A percentile compares a stretch with the other conserved stretches of the same genome.
Evolutionary conservation across 331 rosid genomes (phyloP).

Genomic region (Ulmus americana): DNA sequence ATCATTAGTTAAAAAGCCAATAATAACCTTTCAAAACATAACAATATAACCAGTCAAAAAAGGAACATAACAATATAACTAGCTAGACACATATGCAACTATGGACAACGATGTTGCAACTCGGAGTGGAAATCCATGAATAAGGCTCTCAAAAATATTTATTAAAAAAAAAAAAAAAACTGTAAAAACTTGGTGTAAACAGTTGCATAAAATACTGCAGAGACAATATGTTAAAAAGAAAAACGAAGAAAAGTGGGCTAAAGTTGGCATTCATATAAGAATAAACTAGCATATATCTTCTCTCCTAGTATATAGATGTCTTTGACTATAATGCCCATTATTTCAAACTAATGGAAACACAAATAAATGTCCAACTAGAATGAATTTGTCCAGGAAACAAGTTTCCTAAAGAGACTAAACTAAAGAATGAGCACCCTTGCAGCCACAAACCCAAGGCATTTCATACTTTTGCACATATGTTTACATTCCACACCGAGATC

Average conservation of each 20-base stretch:
- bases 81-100: not conserved
- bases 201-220: not conserved
- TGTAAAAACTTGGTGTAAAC: not conserved
- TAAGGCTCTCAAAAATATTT: not conserved
- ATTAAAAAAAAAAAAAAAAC: not conserved
- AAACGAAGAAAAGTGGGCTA: not conserved
- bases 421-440: not conserved
- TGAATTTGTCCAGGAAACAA: not conserved
- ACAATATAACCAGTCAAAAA: not conserved
- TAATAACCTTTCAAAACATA: not conserved
- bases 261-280: no score
- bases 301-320: no score
- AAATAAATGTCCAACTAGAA: not conserved
- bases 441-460: not conserved
- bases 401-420: not conserved
- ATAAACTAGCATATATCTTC: no score
- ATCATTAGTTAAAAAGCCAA: not conserved
- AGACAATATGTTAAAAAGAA: not conserved
- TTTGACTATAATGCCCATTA: not conserved
- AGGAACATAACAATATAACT: not conserved
- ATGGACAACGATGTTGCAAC: not conserved
- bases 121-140: not conserved
- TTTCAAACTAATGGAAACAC: not conserved
- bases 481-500: no score
- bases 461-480: not conserved